Percentiles rank a stretch among this genome's conserved stretches.
These are phyloP conservation scores for Colletotrichum coccodes DNA, from an alignment of 2,329 filamentous ascomycete genomes.

Conservation along the genomic window DNA sequence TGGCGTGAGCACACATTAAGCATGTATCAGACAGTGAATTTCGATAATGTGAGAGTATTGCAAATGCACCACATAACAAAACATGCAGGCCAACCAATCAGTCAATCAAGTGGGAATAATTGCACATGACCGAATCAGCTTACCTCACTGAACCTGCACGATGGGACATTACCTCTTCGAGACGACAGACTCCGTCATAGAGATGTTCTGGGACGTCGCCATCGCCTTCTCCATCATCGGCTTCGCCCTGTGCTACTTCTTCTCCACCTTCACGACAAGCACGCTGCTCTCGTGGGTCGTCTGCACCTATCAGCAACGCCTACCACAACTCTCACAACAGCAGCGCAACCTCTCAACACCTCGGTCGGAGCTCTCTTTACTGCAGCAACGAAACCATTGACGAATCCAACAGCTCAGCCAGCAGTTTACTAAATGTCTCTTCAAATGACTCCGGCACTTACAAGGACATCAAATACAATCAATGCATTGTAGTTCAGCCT, in stretches of 20 bases:
- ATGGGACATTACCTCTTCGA: constrained; percentile 38
- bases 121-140: neutral
- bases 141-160: neutral
- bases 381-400: too few relatives aligned
- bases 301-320: neutral
- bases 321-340: neutral
- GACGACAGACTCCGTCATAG: constrained; percentile 46
- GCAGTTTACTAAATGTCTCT: too few relatives aligned
- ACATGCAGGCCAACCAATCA: neutral
- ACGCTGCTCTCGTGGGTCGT: constrained; percentile 29
- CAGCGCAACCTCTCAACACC: neutral
- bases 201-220: constrained; percentile 49
- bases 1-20: constrained; percentile 6
- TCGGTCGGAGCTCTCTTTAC: neutral
- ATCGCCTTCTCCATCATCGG: constrained; percentile 47
- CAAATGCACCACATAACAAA: neutral
- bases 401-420: too few relatives aligned
- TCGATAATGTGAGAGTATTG: neutral
- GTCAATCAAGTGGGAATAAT: neutral
- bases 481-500: too few relatives aligned
- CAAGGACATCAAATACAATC: too few relatives aligned
- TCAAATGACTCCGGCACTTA: too few relatives aligned
- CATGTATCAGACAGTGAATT: neutral
- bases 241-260: constrained; percentile 44
- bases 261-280: constrained; percentile 39